Percentiles rank a stretch among this genome's conserved stretches.
Conservation (phyloP, 306 rosid species). For the Cucumis hystrix region DNA sequence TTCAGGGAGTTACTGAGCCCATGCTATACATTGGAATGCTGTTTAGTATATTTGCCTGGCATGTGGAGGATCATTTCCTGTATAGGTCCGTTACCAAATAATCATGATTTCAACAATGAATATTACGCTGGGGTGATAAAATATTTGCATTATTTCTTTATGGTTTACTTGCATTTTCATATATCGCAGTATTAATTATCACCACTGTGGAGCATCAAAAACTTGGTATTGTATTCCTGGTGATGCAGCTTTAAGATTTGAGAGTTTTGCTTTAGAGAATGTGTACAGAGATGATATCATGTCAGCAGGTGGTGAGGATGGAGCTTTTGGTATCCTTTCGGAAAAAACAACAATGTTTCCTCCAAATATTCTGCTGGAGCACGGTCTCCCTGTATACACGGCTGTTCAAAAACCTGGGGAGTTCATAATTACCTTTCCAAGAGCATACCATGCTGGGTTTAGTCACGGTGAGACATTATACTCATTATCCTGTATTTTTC, state of each 20-base stretch:
- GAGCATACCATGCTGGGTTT: constrained; percentile 95
- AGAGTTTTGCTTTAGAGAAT: constrained; percentile 71
- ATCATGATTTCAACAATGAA: neutral
- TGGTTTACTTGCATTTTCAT: constrained; percentile 10
- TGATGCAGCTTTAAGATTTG: constrained; percentile 79
- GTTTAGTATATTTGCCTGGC: constrained; percentile 98
- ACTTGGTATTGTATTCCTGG: constrained; percentile 98
- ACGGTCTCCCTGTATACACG: constrained; percentile 71
- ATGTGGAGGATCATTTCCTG: constrained; percentile 91
- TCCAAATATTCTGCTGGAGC: constrained; percentile 71
- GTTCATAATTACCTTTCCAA: constrained; percentile 77
- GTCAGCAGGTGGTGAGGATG: constrained; percentile 74
- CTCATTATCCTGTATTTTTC: neutral
- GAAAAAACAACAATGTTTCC: constrained; percentile 97
- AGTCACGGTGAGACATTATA: constrained; percentile 56
- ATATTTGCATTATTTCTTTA: neutral
- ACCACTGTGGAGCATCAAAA: constrained; percentile 95
- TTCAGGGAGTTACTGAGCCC: constrained; percentile 95
- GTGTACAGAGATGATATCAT: constrained; percentile 74
- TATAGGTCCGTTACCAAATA: constrained; percentile 45
- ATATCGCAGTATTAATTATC: constrained; percentile 78
- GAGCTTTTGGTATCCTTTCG: constrained; percentile 82
- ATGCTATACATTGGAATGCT: constrained; percentile 98
- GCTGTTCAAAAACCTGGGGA: constrained; percentile 96
- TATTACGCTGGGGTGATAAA: neutral